These are phyloP conservation scores for Gillenia trifoliata DNA, from an alignment of 306 rosid genomes.

Conservation along the genomic window DNA sequence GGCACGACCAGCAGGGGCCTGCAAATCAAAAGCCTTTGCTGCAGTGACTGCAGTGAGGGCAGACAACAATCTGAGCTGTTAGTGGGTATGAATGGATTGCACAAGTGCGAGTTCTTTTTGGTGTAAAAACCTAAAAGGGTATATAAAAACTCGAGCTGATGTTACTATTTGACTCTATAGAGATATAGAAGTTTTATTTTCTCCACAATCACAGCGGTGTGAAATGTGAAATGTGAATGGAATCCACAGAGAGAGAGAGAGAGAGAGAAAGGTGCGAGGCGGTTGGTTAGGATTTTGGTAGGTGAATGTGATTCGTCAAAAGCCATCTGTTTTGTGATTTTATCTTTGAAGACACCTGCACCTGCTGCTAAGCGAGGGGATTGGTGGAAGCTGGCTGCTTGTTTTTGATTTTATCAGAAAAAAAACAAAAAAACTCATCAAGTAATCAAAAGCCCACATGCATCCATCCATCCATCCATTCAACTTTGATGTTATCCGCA, in stretches of 20 bases:
- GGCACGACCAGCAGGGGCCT: background rate
- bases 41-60: background rate
- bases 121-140: background rate
- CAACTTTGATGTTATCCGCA: constrained; percentile 44
- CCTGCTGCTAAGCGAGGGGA: constrained; percentile 28
- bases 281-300: constrained; percentile 16
- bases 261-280: background rate
- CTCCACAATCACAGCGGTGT: background rate
- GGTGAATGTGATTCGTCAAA: constrained; percentile 41
- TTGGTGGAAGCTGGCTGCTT: constrained; percentile 52
- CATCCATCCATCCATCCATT: constrained; percentile 33
- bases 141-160: background rate
- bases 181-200: background rate
- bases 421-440: background rate
- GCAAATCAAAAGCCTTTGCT: background rate
- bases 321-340: constrained; percentile 16
- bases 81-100: constrained; percentile 7
- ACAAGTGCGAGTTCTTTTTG: constrained; percentile 17
- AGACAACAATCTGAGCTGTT: background rate
- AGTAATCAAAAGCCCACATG: constrained; percentile 2
- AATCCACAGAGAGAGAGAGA: constrained; percentile 26
- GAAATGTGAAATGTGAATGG: constrained; percentile 34
- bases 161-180: background rate
- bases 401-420: constrained; percentile 17
- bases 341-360: constrained; percentile 24